Conservation (phyloP, 1,139 yeast genomes). For the Geotrichum bryndzae region DNA sequence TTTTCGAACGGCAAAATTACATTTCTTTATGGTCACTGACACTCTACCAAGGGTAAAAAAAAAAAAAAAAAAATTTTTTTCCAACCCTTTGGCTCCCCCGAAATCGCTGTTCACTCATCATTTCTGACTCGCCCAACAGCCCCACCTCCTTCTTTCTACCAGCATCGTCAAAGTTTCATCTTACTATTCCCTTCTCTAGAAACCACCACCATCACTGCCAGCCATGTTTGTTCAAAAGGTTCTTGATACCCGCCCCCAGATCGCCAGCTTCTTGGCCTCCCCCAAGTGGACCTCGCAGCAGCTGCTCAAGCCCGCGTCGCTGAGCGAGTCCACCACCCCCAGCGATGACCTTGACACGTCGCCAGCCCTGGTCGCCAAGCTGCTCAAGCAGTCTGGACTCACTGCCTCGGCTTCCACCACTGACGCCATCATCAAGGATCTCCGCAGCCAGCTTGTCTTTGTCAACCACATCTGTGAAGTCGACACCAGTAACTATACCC, state of each 20-base stretch:
- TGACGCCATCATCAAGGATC: constrained; percentile 27
- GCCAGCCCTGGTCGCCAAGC: constrained; percentile 24
- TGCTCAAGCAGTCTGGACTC: constrained; percentile 30
- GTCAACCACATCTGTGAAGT: constrained; percentile 34
- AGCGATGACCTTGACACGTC: constrained; percentile 15
- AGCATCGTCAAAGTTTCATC: no score
- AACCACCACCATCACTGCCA: no score
- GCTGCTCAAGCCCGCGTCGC: constrained; percentile 16
- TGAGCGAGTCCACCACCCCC: constrained; percentile 19
- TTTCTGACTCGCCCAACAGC: no score
- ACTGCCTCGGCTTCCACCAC: constrained; percentile 19
- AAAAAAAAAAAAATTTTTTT: no score
- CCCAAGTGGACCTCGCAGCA: constrained; percentile 31
- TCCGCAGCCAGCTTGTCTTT: constrained; percentile 35
- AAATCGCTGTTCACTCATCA: no score
- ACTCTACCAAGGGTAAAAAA: no score
- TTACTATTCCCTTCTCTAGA: no score
- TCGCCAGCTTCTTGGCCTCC: constrained; percentile 20
- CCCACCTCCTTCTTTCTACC: background rate
- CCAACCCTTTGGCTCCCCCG: no score
- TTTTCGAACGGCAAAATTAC: no score
- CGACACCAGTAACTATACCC: constrained; percentile 32
- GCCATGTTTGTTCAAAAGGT: constrained; percentile 12
- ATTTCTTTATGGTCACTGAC: no score
- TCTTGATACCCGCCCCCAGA: constrained; percentile 18